Evolutionary conservation across 257 asterid species (phyloP).

Genomic region (Mentha longifolia): DNA sequence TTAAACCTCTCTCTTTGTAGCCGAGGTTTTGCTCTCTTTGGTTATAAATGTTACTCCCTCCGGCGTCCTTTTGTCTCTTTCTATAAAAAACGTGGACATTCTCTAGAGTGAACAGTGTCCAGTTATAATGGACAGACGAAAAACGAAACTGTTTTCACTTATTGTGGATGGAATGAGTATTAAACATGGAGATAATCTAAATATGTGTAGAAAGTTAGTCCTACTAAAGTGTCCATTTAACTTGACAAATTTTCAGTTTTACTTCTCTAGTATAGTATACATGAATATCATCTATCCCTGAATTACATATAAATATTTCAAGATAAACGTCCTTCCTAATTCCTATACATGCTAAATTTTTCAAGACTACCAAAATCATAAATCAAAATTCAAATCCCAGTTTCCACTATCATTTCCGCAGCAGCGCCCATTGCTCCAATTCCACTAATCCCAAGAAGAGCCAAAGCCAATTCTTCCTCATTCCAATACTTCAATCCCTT

Average conservation of each 20-base stretch:
- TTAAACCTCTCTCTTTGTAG: neutral
- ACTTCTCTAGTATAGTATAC: constrained; percentile 1
- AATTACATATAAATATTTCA: neutral
- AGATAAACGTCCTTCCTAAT: neutral
- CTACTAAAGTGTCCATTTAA: neutral
- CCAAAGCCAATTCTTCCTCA: constrained; percentile 86
- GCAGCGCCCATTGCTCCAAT: constrained; percentile 84
- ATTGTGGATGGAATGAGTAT: neutral
- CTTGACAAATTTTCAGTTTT: neutral
- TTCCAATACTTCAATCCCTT: constrained; percentile 78
- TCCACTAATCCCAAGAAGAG: constrained; percentile 76
- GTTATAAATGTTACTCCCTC: no score
- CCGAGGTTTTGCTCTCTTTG: no score
- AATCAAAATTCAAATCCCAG: constrained; percentile 46
- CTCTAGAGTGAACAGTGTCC: no score
- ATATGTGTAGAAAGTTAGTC: neutral
- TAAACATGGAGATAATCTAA: neutral
- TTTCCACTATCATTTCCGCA: constrained; percentile 81
- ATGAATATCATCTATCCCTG: neutral
- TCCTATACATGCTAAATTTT: neutral
- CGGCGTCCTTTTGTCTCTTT: no score
- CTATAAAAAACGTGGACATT: no score
- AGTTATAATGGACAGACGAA: no score
- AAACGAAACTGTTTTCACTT: no score
- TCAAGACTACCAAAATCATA: neutral